Evolutionary conservation across 257 asterid genomes (phyloP), one percentile per base, ranked within the genome.

Genomic region (Solanum megistacrolobum): DNA sequence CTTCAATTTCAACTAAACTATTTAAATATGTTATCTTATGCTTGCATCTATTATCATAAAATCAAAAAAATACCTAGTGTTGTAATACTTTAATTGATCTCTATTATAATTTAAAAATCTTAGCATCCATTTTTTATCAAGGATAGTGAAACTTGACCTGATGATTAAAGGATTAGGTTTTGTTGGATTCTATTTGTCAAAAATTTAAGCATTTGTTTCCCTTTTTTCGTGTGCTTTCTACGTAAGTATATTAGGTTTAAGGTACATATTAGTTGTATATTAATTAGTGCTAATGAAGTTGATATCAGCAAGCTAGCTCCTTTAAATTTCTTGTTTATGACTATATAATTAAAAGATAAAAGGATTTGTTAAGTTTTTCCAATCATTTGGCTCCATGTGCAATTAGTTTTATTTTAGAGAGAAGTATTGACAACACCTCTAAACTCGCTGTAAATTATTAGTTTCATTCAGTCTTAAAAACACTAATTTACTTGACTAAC

Each of bases 401-500:
- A 35, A 73, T 20, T 73, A 9, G 27, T 48, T 48, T 48, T 48
- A 48, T 14, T 48, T 48, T 0, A 48, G 0, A 48, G 7, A 48
- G 7, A 48, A 48, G 58, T 52, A 16, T 6, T 6, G 23, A 52
- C 0, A 52, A 52, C 23, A 16, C 3, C 23, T 0, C 9, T 52
- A 16, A 48, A 48, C 0, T 48, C 1, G 0, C 7, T 0, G 9
- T 0, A 18, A 52, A 52, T 16, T 52, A 52, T 16, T 52, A 52
- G 10, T 52, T 52, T 52, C 1, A 52, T 52, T 0, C 23, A 18
- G 3, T 5, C 0, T 52, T 52, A 52, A 18, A 52, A 18, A 52
- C 0, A 52, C 1, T 0, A 0, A 0, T 52, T 52, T 18, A 52
- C 0, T 52, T 0, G n/a, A 18, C 9, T 16, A 18, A 52, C 23